A percentile compares a stretch with the other conserved stretches of the same genome.
Conservation (phyloP, 2,329 filamentous ascomycete species). For the Clonostachys rhizophaga region DNA sequence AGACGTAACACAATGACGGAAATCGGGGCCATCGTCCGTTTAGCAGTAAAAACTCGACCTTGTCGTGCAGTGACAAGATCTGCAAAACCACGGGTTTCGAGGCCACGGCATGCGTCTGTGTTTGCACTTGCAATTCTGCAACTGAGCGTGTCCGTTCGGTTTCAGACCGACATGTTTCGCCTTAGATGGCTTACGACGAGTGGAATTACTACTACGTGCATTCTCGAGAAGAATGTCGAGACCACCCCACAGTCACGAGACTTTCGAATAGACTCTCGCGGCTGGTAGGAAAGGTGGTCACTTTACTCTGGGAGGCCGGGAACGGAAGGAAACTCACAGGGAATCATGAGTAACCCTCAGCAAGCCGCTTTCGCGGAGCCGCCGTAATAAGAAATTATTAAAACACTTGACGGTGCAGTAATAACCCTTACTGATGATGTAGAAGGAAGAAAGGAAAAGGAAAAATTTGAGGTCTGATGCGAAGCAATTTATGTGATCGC, state of each 20-base stretch:
- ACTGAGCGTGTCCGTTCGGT: no score
- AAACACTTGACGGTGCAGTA: constrained; percentile 48
- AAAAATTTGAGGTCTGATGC: constrained; percentile 3
- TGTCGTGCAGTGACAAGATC: no score
- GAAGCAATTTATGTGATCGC: no score
- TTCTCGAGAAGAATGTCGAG: constrained; percentile 27
- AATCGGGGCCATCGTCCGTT: no score
- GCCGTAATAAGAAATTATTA: constrained; percentile 30
- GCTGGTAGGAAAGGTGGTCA: constrained; percentile 43
- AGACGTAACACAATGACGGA: no score
- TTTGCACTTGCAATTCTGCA: background rate
- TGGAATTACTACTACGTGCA: background rate
- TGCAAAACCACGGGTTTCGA: no score
- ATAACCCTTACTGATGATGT: constrained; percentile 39
- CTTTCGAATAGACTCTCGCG: constrained; percentile 25
- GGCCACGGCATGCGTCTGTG: background rate
- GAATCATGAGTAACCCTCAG: constrained; percentile 42
- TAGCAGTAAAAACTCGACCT: no score
- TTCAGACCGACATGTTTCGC: no score
- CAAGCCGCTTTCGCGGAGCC: constrained; percentile 50
- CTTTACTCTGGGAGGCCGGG: constrained; percentile 46
- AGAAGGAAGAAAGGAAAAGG: constrained; percentile 27
- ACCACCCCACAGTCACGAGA: constrained; percentile 49
- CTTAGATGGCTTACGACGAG: no score
- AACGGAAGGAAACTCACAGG: constrained; percentile 50